Conservation (phyloP, 192 early-diverging fungal genomes). For the Umbelopsis sp. region DNA sequence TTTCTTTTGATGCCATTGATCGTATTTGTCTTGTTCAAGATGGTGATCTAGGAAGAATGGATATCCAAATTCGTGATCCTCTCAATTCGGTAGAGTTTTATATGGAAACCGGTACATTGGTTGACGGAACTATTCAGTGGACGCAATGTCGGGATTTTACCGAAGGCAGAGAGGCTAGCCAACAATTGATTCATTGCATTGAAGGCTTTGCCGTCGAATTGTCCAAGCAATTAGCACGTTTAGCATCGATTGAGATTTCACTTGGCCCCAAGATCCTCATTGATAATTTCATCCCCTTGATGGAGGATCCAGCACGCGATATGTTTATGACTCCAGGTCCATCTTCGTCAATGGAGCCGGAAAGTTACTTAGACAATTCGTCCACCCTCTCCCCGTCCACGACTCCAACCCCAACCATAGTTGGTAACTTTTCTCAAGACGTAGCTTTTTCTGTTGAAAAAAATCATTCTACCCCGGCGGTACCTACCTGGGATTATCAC, state of each 20-base stretch:
- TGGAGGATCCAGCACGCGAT: constrained; percentile 13
- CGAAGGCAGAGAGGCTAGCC: constrained; percentile 61
- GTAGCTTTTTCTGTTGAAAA: not conserved
- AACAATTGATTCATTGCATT: constrained; percentile 46
- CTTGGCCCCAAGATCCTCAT: constrained; percentile 27
- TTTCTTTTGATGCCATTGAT: constrained; percentile 49
- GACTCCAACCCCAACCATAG: constrained; percentile 31
- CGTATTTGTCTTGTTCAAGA: constrained; percentile 39
- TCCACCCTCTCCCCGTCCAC: constrained; percentile 38
- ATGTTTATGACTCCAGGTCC: constrained; percentile 4
- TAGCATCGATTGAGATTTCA: constrained; percentile 20
- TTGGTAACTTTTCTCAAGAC: not conserved
- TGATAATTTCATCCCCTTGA: constrained; percentile 11
- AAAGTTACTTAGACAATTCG: constrained; percentile 19
- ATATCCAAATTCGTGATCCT: constrained; percentile 33
- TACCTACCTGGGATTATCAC: constrained; percentile 7
- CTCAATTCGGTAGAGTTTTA: constrained; percentile 52
- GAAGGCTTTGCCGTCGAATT: constrained; percentile 42
- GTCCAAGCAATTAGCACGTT: constrained; percentile 21
- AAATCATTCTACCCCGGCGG: not conserved
- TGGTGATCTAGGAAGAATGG: constrained; percentile 1
- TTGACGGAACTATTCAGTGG: constrained; percentile 46
- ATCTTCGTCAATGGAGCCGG: constrained; percentile 24
- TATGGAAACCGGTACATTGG: constrained; percentile 50
- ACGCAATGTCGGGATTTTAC: constrained; percentile 66